Percentiles rank a stretch among this genome's conserved stretches.
phyloP scores from a whole-genome alignment of 768 basidiomycete species.

The Boletus patriciae region DNA sequence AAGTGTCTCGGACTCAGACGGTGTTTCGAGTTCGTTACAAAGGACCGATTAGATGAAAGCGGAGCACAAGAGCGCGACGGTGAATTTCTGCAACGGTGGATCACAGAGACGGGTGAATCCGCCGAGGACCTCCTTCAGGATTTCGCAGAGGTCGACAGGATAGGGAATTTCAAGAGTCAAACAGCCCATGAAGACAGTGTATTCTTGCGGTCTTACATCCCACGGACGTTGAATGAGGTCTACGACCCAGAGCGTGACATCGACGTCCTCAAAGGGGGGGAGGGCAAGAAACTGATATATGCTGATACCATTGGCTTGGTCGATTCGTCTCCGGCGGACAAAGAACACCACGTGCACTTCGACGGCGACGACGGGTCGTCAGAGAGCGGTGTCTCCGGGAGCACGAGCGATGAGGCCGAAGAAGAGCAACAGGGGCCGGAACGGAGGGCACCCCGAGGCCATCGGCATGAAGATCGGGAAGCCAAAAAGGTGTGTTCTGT shows the following conservation, averaged over 20 bases:
- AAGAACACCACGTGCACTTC: constrained; percentile 17
- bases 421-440: constrained; percentile 36
- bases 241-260: constrained; percentile 95
- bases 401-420: constrained; percentile 35
- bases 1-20: constrained; percentile 73
- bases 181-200: constrained; percentile 79
- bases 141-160: constrained; percentile 10
- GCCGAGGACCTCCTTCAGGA: constrained; percentile 12
- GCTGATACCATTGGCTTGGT: constrained; percentile 83
- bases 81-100: constrained; percentile 46
- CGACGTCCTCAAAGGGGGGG: constrained; percentile 67
- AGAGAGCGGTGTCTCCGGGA: constrained; percentile 26
- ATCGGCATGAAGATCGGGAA: constrained; percentile 90
- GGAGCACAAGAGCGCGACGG: constrained; percentile 29
- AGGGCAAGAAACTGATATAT: constrained; percentile 78
- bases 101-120: constrained; percentile 40
- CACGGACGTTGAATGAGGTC: constrained; percentile 87
- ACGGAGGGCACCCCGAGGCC: constrained; percentile 73
- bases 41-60: constrained; percentile 42
- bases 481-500: constrained; percentile 69
- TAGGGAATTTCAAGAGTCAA: constrained; percentile 13
- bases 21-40: constrained; percentile 88
- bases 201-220: constrained; percentile 91
- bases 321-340: constrained; percentile 27
- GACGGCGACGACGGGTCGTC: constrained; percentile 20